A percentile compares a stretch with the other conserved stretches of the same genome.
Conservation (phyloP, 2,329 filamentous ascomycete genomes). For the Fulvia fulva region DNA sequence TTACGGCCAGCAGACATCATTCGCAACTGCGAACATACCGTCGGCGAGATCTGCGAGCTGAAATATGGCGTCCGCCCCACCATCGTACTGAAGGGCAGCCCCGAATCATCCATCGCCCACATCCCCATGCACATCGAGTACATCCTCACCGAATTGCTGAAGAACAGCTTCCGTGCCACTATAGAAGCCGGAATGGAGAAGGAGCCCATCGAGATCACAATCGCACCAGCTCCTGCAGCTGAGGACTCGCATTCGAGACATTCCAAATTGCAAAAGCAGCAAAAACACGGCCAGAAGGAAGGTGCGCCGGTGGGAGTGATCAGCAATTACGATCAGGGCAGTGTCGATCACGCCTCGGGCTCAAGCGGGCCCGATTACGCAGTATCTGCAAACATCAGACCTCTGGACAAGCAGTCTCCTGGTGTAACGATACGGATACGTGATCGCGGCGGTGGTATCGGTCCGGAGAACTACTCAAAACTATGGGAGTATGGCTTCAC, state of each 20-base stretch:
- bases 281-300: slow-evolving; percentile 15
- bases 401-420: slow-evolving; percentile 54
- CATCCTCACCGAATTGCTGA: slow-evolving; percentile 91
- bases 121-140: slow-evolving; percentile 96
- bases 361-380: slow-evolving; percentile 22
- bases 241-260: slow-evolving; percentile 38
- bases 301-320: slow-evolving; percentile 23
- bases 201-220: slow-evolving; percentile 86
- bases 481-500: slow-evolving; percentile 99
- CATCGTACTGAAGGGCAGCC: slow-evolving; percentile 77
- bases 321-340: slow-evolving; percentile 35
- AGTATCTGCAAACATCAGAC: slow-evolving; percentile 38
- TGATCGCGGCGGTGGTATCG: slow-evolving; percentile 91
- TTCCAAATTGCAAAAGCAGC: slow-evolving; percentile 11
- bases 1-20: slow-evolving; percentile 78
- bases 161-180: slow-evolving; percentile 93
- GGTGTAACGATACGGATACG: slow-evolving; percentile 94
- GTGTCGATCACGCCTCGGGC: slow-evolving; percentile 33
- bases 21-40: slow-evolving; percentile 79
- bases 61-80: slow-evolving; percentile 86
- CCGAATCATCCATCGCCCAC: slow-evolving; percentile 84
- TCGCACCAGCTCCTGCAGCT: slow-evolving; percentile 61
- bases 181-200: slow-evolving; percentile 76
- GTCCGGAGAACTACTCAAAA: slow-evolving; percentile 73
- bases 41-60: slow-evolving; percentile 93